Evolutionary conservation across 495 filamentous ascomycete genomes (phyloP).

Genomic region (Daldinia concentrica): DNA sequence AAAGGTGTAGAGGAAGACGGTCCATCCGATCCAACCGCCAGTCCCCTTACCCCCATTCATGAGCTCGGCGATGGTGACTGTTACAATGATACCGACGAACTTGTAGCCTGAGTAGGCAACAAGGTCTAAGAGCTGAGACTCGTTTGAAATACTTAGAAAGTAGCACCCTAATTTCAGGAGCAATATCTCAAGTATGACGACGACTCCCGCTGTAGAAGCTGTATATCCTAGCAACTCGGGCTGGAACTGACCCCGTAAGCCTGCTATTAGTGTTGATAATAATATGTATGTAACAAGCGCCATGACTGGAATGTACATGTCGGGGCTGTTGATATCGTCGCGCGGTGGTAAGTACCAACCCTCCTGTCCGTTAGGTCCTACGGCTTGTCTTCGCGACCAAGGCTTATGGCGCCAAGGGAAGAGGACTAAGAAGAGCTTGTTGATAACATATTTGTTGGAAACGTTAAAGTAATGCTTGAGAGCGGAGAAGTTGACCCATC

Average conservation of each 20-base stretch:
- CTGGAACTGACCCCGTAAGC: slow-evolving; percentile 90
- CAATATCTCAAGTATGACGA: slow-evolving; percentile 86
- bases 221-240: slow-evolving; percentile 91
- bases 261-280: slow-evolving; percentile 86
- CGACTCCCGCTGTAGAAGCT: slow-evolving; percentile 80
- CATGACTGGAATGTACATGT: slow-evolving; percentile 98
- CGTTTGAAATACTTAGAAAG: slow-evolving; percentile 89
- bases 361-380: slow-evolving; percentile 73
- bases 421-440: slow-evolving; percentile 86
- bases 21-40: slow-evolving; percentile 87
- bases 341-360: slow-evolving; percentile 93
- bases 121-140: slow-evolving; percentile 85
- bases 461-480: slow-evolving; percentile 99
- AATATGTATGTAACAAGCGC: slow-evolving; percentile 97
- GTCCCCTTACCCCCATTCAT: slow-evolving; percentile 80
- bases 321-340: slow-evolving; percentile 95
- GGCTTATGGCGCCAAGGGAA: slow-evolving; percentile 98
- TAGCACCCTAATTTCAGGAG: slow-evolving; percentile 92
- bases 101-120: slow-evolving; percentile 98
- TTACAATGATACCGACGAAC: slow-evolving; percentile 94
- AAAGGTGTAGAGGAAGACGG: slow-evolving; percentile 88
- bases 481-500: slow-evolving; percentile 88
- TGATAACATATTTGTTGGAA: slow-evolving; percentile 88
- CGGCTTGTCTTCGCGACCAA: slow-evolving; percentile 81
- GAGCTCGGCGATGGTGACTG: slow-evolving; percentile 78